A percentile compares a stretch with the other conserved stretches of the same genome.
phyloP scores from a whole-genome alignment of 148 eudicot genomes.

The Hydrangea macrophylla region DNA sequence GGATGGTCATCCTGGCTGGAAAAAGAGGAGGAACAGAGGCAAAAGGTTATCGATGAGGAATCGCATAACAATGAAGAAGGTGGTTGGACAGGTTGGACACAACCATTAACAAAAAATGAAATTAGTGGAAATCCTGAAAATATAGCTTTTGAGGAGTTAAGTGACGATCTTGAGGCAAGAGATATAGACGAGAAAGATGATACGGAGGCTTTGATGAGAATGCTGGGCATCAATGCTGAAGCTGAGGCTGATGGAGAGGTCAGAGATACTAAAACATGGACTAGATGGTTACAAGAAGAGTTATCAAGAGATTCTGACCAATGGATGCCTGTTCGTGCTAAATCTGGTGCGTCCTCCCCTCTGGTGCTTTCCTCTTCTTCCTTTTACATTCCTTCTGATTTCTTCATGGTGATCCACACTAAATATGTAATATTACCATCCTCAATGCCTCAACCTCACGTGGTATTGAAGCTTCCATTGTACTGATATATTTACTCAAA shows the following conservation, averaged over 20 bases:
- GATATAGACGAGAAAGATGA: constrained; percentile 53
- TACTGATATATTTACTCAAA: neutral
- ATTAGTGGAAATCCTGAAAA: constrained; percentile 21
- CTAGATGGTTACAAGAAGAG: constrained; percentile 84
- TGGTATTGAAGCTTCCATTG: no score
- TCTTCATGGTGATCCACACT: constrained; percentile 13
- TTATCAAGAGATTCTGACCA: constrained; percentile 61
- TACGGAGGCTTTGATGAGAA: constrained; percentile 63
- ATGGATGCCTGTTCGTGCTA: constrained; percentile 80
- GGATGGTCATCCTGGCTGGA: constrained; percentile 96
- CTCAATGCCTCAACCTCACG: neutral
- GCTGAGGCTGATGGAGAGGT: constrained; percentile 61
- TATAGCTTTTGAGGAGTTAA: constrained; percentile 32
- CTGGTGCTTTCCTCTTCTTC: constrained; percentile 2
- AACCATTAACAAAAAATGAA: constrained; percentile 43
- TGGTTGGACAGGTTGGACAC: constrained; percentile 96
- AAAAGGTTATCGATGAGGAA: constrained; percentile 45
- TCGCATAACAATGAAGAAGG: constrained; percentile 56
- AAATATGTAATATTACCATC: neutral
- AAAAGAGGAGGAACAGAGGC: constrained; percentile 88
- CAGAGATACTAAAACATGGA: constrained; percentile 68
- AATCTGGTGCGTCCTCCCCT: constrained; percentile 43
- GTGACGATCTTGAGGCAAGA: constrained; percentile 45
- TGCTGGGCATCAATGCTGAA: constrained; percentile 78
- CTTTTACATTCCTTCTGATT: neutral